Conservation (phyloP, 169 alveolate species). For the Neospora caninum region DNA sequence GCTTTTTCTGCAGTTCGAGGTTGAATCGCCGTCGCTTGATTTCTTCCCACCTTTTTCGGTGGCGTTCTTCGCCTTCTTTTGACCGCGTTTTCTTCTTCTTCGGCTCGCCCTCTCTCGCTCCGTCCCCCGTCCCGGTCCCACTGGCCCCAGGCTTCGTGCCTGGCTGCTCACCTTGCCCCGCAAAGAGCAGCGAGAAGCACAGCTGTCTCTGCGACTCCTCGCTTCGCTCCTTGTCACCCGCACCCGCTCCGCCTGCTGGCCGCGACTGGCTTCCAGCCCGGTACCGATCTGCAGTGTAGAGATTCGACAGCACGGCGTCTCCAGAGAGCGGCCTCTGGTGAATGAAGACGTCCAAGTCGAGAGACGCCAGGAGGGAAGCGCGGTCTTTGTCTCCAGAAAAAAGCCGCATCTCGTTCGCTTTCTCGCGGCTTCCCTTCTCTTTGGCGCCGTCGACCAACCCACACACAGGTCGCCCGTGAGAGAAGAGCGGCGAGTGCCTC, state of each 20-base stretch:
- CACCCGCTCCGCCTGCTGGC: not conserved
- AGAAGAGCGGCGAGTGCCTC: not conserved
- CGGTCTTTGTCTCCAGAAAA: not conserved
- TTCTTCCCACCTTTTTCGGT: slow-evolving; percentile 29
- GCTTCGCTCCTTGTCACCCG: not conserved
- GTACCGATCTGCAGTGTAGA: not conserved
- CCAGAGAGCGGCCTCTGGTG: slow-evolving; percentile 30
- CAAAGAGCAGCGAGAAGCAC: not conserved
- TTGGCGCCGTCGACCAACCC: not conserved
- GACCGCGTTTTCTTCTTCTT: slow-evolving; percentile 17
- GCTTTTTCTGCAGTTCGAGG: not conserved
- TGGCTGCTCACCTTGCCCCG: not conserved
- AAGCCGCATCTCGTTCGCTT: not conserved
- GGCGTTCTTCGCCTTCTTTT: slow-evolving; percentile 28
- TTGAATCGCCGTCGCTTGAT: not conserved
- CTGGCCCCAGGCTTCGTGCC: not conserved
- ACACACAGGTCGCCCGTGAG: not conserved
- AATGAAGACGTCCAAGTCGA: slow-evolving; percentile 5
- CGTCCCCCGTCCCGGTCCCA: not conserved
- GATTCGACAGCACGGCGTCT: not conserved
- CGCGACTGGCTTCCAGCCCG: not conserved
- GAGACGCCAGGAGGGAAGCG: not conserved
- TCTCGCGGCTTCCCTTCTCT: not conserved
- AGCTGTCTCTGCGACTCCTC: not conserved
- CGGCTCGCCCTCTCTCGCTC: not conserved